Percentiles rank a stretch among this genome's conserved stretches.
Conservation (phyloP, 2,329 filamentous ascomycete species). For the Hypomyces perniciosus region DNA sequence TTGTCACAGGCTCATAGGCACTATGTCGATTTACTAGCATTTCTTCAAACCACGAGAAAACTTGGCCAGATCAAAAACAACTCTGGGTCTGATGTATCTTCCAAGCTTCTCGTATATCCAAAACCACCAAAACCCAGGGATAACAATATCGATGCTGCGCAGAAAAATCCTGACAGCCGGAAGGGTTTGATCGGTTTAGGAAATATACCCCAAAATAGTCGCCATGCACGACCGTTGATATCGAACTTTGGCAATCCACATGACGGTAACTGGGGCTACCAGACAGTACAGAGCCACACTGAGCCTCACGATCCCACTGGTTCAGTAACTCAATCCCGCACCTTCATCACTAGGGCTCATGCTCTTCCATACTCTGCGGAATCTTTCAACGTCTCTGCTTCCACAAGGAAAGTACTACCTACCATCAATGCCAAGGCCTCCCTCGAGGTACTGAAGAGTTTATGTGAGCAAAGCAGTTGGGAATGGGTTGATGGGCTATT, state of each 20-base stretch:
- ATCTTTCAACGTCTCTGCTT: conserved; percentile 13
- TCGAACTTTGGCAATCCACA: too few relatives aligned
- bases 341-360: conserved; percentile 7
- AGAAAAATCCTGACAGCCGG: background rate
- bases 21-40: conserved; percentile 64
- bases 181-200: too few relatives aligned
- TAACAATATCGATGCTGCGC: background rate
- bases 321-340: background rate
- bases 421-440: conserved; percentile 56
- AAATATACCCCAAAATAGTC: too few relatives aligned
- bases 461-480: conserved; percentile 78
- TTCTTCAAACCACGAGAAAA: conserved; percentile 55
- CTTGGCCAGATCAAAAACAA: conserved; percentile 33
- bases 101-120: conserved; percentile 50
- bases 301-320: background rate
- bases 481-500: conserved; percentile 92
- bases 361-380: conserved; percentile 10
- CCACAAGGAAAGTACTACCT: conserved; percentile 30
- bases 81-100: conserved; percentile 32
- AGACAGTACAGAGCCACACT: background rate
- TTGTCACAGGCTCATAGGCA: conserved; percentile 64
- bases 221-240: background rate
- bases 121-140: conserved; percentile 38
- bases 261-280: too few relatives aligned
- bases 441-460: conserved; percentile 62